phyloP scores from a whole-genome alignment of 2,329 filamentous ascomycete species.

The Trichoderma sp. region DNA sequence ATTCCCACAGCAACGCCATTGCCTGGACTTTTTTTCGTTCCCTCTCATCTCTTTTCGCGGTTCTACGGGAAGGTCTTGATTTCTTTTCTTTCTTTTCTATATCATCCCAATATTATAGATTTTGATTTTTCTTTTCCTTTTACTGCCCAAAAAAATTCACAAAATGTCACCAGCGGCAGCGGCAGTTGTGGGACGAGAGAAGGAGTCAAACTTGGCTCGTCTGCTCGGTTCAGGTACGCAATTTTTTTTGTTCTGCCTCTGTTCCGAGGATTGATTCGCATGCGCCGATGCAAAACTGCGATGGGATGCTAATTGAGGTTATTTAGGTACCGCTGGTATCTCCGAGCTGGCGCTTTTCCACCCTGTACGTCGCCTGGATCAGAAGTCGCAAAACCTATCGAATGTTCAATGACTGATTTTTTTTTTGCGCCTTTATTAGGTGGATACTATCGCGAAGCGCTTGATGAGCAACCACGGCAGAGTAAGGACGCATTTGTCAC shows the following conservation, averaged over 20 bases:
- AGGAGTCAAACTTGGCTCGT: conserved; percentile 85
- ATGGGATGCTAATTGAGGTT: not conserved
- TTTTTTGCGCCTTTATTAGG: conserved; percentile 50
- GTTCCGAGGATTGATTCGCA: conserved; percentile 26
- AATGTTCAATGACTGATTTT: conserved; percentile 3
- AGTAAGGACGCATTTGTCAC: conserved; percentile 54
- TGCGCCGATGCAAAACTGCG: not conserved
- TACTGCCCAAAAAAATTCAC: conserved; percentile 29
- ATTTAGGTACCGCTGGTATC: conserved; percentile 82
- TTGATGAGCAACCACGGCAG: conserved; percentile 94
- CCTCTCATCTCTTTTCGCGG: not conserved
- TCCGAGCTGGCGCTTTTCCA: conserved; percentile 92
- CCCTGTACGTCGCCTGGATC: conserved; percentile 59
- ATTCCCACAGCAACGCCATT: conserved; percentile 12
- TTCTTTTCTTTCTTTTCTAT: conserved; percentile 1
- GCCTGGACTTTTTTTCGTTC: not conserved
- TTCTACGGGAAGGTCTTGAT: not conserved
- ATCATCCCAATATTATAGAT: not conserved
- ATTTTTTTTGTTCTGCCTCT: not conserved
- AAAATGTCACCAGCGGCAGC: conserved; percentile 61
- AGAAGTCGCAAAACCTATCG: not conserved
- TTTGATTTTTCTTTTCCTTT: not conserved
- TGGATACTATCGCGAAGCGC: conserved; percentile 97
- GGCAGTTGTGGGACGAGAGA: conserved; percentile 56
- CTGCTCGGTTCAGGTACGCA: conserved; percentile 82